Conservation (phyloP, 2,329 filamentous ascomycete genomes). For the Alternaria longipes region DNA sequence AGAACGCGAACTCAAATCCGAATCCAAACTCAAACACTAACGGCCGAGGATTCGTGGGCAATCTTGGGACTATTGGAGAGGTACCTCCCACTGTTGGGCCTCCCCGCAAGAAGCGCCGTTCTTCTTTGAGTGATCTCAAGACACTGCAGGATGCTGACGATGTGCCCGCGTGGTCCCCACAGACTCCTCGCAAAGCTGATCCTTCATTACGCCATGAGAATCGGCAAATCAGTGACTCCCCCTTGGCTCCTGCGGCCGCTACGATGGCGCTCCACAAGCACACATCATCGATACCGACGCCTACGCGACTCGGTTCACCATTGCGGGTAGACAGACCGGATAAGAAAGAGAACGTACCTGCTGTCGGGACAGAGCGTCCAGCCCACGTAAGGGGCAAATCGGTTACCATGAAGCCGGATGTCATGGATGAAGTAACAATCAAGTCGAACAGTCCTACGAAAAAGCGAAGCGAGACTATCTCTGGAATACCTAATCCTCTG, state of each 20-base stretch:
- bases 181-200: conserved; percentile 47
- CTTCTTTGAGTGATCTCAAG: conserved; percentile 88
- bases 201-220: conserved; percentile 30
- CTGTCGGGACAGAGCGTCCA: conserved; percentile 33
- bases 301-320: conserved; percentile 55
- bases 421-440: conserved; percentile 49
- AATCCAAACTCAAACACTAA: conserved; percentile 48
- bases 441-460: conserved; percentile 54
- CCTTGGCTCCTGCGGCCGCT: conserved; percentile 39
- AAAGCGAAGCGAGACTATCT: conserved; percentile 56
- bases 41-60: conserved; percentile 35
- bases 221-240: conserved; percentile 41
- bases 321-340: conserved; percentile 55
- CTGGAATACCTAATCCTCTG: conserved; percentile 58
- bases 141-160: conserved; percentile 68
- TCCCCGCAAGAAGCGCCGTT: conserved; percentile 78
- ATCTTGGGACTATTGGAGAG: conserved; percentile 62
- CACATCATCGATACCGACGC: conserved; percentile 50
- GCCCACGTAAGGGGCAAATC: conserved; percentile 36
- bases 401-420: conserved; percentile 27
- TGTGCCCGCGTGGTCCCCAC: conserved; percentile 50
- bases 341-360: conserved; percentile 51
- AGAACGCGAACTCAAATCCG: conserved; percentile 35
- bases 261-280: conserved; percentile 49
- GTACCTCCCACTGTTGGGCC: conserved; percentile 51